Evolutionary conservation across 73 alveolate genomes (phyloP).

Genomic region (Tetrahymena borealis): DNA sequence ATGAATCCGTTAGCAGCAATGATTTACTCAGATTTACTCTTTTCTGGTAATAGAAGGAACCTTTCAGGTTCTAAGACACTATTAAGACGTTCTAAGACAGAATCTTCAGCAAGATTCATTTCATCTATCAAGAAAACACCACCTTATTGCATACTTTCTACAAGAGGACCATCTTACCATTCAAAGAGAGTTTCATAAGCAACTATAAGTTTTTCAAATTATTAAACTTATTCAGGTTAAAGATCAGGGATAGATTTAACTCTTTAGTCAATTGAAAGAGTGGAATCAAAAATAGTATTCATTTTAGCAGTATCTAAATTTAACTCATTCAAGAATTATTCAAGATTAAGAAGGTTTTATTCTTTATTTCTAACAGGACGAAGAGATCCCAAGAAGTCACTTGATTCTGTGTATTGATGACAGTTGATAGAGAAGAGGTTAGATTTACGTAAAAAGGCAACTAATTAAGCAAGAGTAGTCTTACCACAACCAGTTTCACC

Average conservation of each 20-base stretch:
- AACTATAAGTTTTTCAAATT: background rate
- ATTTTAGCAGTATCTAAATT: background rate
- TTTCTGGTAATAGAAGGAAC: conserved; percentile 88
- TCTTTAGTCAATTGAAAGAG: background rate
- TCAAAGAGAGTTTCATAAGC: conserved; percentile 62
- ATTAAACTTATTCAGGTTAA: conserved; percentile 1
- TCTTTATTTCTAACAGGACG: conserved; percentile 63
- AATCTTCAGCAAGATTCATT: conserved; percentile 98
- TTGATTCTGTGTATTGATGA: conserved; percentile 98
- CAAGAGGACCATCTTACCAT: conserved; percentile 99
- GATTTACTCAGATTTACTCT: conserved; percentile 39
- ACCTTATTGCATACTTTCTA: conserved; percentile 94
- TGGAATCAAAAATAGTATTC: background rate
- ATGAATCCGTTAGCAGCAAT: background rate
- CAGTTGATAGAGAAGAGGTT: conserved; percentile 86
- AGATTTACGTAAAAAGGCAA: conserved; percentile 54
- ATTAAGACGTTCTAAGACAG: conserved; percentile 97
- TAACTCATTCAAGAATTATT: background rate
- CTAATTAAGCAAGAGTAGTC: conserved; percentile 83
- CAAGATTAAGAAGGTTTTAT: background rate
- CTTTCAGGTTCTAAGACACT: conserved; percentile 96
- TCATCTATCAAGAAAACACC: conserved; percentile 96
- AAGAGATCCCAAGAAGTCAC: conserved; percentile 94
- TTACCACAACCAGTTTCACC: conserved; percentile 99
- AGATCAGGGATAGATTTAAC: background rate